These are phyloP conservation scores for Pseudogymnoascus sp. DNA, from an alignment of 2,329 filamentous ascomycete species.

Conservation along the genomic window DNA sequence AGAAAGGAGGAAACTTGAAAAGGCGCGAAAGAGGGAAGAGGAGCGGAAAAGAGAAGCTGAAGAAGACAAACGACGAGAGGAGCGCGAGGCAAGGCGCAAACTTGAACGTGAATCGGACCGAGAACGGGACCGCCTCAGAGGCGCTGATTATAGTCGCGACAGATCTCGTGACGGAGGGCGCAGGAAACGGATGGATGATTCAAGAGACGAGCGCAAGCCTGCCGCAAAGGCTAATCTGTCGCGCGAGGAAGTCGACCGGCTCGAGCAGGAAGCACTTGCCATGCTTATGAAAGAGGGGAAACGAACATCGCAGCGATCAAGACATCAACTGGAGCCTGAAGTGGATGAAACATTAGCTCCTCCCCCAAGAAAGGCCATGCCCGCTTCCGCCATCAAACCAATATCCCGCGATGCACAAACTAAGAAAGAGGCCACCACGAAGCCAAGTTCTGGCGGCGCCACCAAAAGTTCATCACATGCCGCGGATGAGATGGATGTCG, in stretches of 20 bases:
- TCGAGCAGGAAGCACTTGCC: conserved; percentile 27
- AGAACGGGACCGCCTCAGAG: conserved; percentile 18
- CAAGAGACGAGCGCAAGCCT: conserved; percentile 4
- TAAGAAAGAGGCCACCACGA: conserved; percentile 12
- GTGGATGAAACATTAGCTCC: conserved; percentile 27
- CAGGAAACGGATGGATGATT: conserved; percentile 9
- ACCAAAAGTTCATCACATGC: background rate
- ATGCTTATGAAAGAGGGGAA: conserved; percentile 28
- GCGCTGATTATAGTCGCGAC: conserved; percentile 15
- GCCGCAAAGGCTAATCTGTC: conserved; percentile 21
- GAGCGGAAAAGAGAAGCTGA: conserved; percentile 37
- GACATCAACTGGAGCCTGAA: conserved; percentile 27
- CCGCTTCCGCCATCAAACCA: conserved; percentile 27
- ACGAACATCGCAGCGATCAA: conserved; percentile 21
- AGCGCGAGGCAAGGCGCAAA: conserved; percentile 23
- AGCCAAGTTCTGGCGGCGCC: background rate
- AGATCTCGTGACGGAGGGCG: conserved; percentile 9
- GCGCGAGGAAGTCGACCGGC: conserved; percentile 25
- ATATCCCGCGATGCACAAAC: conserved; percentile 22
- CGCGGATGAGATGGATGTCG: background rate
- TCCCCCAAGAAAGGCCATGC: conserved; percentile 26
- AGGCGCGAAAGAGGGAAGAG: conserved; percentile 42
- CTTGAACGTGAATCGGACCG: conserved; percentile 20
- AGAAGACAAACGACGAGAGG: conserved; percentile 34
- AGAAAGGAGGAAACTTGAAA: conserved; percentile 50